phyloP scores from a whole-genome alignment of 2,329 filamentous ascomycete genomes.

The Teratosphaeria epicoccoides region DNA sequence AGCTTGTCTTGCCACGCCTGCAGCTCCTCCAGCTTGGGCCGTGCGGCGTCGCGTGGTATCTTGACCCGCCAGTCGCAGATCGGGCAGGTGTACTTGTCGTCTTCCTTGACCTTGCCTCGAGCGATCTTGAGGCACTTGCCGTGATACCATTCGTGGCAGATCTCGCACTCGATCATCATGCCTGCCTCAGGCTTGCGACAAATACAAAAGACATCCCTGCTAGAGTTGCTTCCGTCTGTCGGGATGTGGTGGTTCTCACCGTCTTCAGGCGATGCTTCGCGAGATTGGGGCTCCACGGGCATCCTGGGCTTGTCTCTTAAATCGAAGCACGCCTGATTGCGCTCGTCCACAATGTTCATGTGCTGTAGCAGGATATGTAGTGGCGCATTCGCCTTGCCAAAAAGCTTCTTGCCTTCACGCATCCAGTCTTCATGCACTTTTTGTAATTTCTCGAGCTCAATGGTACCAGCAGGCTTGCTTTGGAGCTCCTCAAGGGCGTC shows the following conservation, averaged over 20 bases:
- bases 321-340: constrained; percentile 87
- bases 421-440: constrained; percentile 98
- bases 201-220: constrained; percentile 87
- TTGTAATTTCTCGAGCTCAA: constrained; percentile 88
- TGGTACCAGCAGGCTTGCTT: constrained; percentile 80
- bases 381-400: constrained; percentile 94
- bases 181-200: constrained; percentile 87
- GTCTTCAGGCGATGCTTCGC: constrained; percentile 57
- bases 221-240: constrained; percentile 37
- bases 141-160: constrained; percentile 99
- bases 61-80: constrained; percentile 97
- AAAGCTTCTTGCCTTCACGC: constrained; percentile 92
- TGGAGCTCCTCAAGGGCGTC: constrained; percentile 80
- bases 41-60: constrained; percentile 89
- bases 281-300: constrained; percentile 82
- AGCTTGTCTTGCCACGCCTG: constrained; percentile 78
- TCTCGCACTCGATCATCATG: constrained; percentile 99
- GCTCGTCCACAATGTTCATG: constrained; percentile 83
- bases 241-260: constrained; percentile 27
- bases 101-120: constrained; percentile 93
- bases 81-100: constrained; percentile 95
- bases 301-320: constrained; percentile 76
- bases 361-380: constrained; percentile 91
- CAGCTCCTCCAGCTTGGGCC: constrained; percentile 88
- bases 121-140: constrained; percentile 98